These are phyloP conservation scores for Inga laurina DNA, from an alignment of 306 rosid genomes.

Conservation along the genomic window DNA sequence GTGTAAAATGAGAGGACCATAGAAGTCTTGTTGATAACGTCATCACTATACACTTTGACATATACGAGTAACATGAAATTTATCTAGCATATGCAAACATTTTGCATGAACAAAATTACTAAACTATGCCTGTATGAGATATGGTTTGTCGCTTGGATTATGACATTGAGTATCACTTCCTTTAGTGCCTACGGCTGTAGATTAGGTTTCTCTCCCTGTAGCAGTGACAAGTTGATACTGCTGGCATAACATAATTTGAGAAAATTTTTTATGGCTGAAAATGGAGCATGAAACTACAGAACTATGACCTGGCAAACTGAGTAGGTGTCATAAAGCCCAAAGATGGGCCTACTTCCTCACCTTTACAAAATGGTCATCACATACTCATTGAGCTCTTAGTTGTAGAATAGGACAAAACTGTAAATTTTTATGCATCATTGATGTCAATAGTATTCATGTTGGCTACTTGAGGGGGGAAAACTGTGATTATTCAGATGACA, in stretches of 20 bases:
- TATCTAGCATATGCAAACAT: background rate
- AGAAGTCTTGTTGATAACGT: background rate
- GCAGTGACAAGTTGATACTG: background rate
- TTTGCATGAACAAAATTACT: background rate
- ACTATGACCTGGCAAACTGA: background rate
- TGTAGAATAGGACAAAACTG: constrained; percentile 8
- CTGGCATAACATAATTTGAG: background rate
- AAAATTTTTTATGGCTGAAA: background rate
- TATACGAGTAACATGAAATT: background rate
- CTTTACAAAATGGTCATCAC: background rate
- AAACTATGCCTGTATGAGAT: background rate
- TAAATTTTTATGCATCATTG: constrained; percentile 3
- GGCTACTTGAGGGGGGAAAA: constrained; percentile 25
- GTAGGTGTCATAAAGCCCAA: background rate
- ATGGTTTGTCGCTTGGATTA: background rate
- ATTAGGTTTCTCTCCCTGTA: background rate
- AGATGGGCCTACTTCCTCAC: background rate
- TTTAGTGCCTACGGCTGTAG: background rate
- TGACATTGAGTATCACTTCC: background rate
- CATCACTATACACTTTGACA: background rate
- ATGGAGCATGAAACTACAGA: background rate
- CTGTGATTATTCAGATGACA: constrained; percentile 1
- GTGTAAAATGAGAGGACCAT: background rate
- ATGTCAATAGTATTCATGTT: constrained; percentile 18
- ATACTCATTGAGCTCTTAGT: background rate